A percentile compares a stretch with the other conserved stretches of the same genome.
Conservation (phyloP, 2,329 filamentous ascomycete genomes). For the Colletotrichum tropicale region DNA sequence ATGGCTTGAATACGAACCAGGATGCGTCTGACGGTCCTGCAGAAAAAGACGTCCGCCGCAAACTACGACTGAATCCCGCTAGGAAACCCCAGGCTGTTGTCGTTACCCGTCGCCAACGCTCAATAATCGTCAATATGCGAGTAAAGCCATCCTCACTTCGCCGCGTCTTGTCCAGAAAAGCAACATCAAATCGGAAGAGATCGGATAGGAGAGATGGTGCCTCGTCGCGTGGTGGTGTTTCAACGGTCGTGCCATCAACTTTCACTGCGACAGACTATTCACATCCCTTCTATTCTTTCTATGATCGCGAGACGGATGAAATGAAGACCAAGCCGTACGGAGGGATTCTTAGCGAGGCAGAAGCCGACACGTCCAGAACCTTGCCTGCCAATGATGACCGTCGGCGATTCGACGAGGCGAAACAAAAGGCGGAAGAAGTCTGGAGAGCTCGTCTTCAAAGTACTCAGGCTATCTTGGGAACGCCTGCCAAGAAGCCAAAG, state of each 20-base stretch:
- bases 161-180: constrained; percentile 62
- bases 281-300: constrained; percentile 86
- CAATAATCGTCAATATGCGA: constrained; percentile 61
- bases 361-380: constrained; percentile 91
- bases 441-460: constrained; percentile 73
- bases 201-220: constrained; percentile 37
- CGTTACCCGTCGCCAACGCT: constrained; percentile 27
- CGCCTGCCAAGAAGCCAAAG: constrained; percentile 67
- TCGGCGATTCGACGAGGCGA: constrained; percentile 85
- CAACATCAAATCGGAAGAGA: constrained; percentile 57
- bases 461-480: constrained; percentile 68
- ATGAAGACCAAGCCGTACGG: constrained; percentile 93
- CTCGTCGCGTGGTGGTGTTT: constrained; percentile 27
- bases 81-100: constrained; percentile 43
- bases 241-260: constrained; percentile 23
- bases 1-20: constrained; percentile 37
- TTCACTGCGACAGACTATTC: constrained; percentile 58
- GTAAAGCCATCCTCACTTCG: constrained; percentile 63
- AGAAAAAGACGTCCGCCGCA: constrained; percentile 53
- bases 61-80: constrained; percentile 58
- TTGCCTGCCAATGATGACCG: constrained; percentile 82
- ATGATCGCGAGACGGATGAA: constrained; percentile 88
- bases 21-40: constrained; percentile 29
- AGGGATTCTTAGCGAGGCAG: constrained; percentile 85
- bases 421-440: constrained; percentile 88